A percentile compares a stretch with the other conserved stretches of the same genome.
These are phyloP conservation scores for Acacia crassicarpa DNA, from an alignment of 306 rosid species.

Conservation along the genomic window DNA sequence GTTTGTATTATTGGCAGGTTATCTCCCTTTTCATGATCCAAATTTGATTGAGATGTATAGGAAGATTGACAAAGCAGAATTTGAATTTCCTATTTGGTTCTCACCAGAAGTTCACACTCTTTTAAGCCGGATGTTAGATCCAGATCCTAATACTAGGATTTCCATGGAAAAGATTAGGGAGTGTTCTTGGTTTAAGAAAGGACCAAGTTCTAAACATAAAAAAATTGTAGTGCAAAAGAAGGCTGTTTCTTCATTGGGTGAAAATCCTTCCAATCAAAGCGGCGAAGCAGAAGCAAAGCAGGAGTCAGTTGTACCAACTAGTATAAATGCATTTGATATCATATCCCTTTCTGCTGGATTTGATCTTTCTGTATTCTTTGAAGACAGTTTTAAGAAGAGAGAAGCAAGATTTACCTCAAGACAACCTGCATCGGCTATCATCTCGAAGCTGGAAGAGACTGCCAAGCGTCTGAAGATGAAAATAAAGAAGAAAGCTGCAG, in stretches of 20 bases:
- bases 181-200: constrained; percentile 65
- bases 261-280: constrained; percentile 35
- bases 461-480: constrained; percentile 61
- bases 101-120: constrained; percentile 62
- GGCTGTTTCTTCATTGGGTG: constrained; percentile 31
- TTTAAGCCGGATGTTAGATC: constrained; percentile 60
- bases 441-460: constrained; percentile 72
- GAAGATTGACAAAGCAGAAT: constrained; percentile 73
- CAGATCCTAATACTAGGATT: constrained; percentile 65
- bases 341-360: constrained; percentile 72
- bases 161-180: constrained; percentile 60
- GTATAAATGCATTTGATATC: constrained; percentile 81
- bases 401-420: constrained; percentile 73
- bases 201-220: constrained; percentile 32
- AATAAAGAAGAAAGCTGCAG: constrained; percentile 67
- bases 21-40: constrained; percentile 81
- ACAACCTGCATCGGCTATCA: constrained; percentile 59
- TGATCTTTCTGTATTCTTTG: constrained; percentile 74
- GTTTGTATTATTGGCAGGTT: constrained; percentile 82
- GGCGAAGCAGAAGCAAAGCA: constrained; percentile 40
- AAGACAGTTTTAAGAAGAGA: constrained; percentile 41
- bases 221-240: constrained; percentile 33
- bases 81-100: constrained; percentile 72
- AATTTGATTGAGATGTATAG: constrained; percentile 87
- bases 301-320: constrained; percentile 49